These are phyloP conservation scores for Debaryomyces prosopidis DNA, from an alignment of 805 yeast species.

Conservation along the genomic window DNA sequence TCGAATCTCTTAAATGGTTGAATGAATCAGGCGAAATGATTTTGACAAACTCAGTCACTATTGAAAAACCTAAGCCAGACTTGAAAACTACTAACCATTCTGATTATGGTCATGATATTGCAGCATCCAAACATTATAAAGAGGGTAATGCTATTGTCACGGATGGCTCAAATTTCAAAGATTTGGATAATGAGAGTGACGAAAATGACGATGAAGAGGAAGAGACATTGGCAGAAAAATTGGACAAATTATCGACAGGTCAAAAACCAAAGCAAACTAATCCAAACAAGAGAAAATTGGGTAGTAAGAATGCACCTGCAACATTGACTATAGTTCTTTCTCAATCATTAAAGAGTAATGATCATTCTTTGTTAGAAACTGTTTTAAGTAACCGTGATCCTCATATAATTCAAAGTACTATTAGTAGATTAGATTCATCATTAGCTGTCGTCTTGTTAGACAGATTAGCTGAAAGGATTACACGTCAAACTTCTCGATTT, in stretches of 20 bases:
- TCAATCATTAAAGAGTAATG: constrained; percentile 87
- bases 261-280: constrained; percentile 21
- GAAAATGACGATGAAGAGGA: constrained; percentile 43
- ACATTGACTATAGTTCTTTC: constrained; percentile 80
- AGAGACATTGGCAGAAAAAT: constrained; percentile 32
- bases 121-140: constrained; percentile 54
- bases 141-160: constrained; percentile 63
- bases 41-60: constrained; percentile 21
- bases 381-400: constrained; percentile 65
- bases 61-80: constrained; percentile 42
- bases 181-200: constrained; percentile 49
- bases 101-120: constrained; percentile 50
- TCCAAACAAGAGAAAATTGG: constrained; percentile 41
- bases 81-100: constrained; percentile 42
- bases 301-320: constrained; percentile 58
- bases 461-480: constrained; percentile 51
- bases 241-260: constrained; percentile 35
- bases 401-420: constrained; percentile 48
- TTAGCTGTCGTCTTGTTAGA: constrained; percentile 52
- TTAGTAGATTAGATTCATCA: constrained; percentile 47
- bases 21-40: constrained; percentile 23
- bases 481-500: constrained; percentile 51
- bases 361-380: constrained; percentile 80
- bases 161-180: constrained; percentile 63
- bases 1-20: constrained; percentile 56